Evolutionary conservation across 1,284 basidiomycete species (phyloP).

Genomic region (Apiotrichum brassicae): DNA sequence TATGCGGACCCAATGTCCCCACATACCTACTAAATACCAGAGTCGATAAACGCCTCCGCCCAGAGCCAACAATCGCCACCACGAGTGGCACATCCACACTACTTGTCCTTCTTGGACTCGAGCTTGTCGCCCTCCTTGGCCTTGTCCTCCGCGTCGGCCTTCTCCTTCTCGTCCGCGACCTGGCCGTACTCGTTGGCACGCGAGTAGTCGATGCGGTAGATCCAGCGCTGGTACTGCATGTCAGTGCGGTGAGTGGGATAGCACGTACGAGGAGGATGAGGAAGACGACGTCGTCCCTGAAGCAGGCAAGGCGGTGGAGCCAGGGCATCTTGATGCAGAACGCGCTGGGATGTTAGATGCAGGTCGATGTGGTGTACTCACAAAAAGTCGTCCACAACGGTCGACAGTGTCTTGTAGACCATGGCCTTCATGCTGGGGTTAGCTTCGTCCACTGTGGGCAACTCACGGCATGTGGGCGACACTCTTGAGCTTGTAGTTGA

Average conservation of each 20-base stretch:
- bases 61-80: no score
- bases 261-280: constrained; percentile 33
- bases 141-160: constrained; percentile 23
- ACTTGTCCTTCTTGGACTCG: constrained; percentile 42
- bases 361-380: constrained; percentile 43
- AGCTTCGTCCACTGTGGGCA: background rate
- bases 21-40: no score
- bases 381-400: constrained; percentile 80
- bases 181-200: constrained; percentile 95
- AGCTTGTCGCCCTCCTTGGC: constrained; percentile 10
- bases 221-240: constrained; percentile 70
- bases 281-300: constrained; percentile 84
- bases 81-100: no score
- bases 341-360: constrained; percentile 26
- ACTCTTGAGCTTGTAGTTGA: constrained; percentile 92
- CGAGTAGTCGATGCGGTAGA: constrained; percentile 88
- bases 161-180: constrained; percentile 49
- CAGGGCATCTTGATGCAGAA: constrained; percentile 89
- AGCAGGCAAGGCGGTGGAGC: constrained; percentile 59
- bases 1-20: no score
- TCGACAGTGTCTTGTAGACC: constrained; percentile 74
- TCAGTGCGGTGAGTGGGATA: no score
- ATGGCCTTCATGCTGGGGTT: constrained; percentile 72
- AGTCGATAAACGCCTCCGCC: no score
- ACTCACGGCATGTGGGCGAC: constrained; percentile 43